Conservation (phyloP, 2,329 filamentous ascomycete genomes). For the Eurotiales sp. region DNA sequence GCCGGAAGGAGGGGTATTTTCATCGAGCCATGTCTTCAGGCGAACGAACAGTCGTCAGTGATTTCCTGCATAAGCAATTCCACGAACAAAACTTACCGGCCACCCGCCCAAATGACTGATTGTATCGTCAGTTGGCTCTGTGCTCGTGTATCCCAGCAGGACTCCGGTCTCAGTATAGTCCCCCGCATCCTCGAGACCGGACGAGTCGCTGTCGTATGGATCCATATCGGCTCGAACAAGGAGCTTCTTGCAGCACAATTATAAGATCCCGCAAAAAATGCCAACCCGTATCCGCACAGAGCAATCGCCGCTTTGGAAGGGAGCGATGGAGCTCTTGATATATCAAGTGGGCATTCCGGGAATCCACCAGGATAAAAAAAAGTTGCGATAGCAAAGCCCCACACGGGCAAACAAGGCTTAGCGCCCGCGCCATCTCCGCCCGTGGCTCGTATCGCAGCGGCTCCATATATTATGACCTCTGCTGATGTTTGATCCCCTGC, state of each 20-base stretch:
- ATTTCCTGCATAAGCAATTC: no score
- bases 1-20: slow-evolving; percentile 66
- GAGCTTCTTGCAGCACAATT: not conserved
- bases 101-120: slow-evolving; percentile 84
- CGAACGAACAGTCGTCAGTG: slow-evolving; percentile 18
- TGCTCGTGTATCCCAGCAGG: slow-evolving; percentile 81
- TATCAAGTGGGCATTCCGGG: no score
- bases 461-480: no score
- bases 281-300: no score
- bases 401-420: slow-evolving; percentile 1
- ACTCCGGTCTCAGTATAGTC: slow-evolving; percentile 66
- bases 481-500: no score
- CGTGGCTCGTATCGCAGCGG: no score
- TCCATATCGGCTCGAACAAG: slow-evolving; percentile 59
- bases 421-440: no score
- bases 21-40: slow-evolving; percentile 74
- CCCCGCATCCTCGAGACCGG: slow-evolving; percentile 60
- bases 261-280: no score
- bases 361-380: no score
- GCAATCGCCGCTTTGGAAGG: no score
- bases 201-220: slow-evolving; percentile 83
- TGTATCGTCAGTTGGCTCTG: slow-evolving; percentile 72
- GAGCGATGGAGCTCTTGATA: no score
- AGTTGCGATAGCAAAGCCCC: slow-evolving; percentile 1
- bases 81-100: slow-evolving; percentile 64